These are phyloP conservation scores for Annulohypoxylon nitens DNA, from an alignment of 495 filamentous ascomycete genomes.

Conservation along the genomic window DNA sequence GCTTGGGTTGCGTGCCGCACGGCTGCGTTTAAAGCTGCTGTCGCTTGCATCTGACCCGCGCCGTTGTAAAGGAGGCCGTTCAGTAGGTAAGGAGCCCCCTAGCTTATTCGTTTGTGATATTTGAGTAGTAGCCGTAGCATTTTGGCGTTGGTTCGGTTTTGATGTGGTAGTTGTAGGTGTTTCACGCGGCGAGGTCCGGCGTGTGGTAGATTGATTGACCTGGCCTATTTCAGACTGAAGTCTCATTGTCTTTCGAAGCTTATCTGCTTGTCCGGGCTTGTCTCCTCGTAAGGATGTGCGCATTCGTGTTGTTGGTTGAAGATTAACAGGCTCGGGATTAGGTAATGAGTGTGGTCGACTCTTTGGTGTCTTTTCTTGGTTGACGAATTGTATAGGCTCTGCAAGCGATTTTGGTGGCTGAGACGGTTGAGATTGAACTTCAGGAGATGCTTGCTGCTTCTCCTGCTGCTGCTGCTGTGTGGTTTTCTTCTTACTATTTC, in stretches of 20 bases:
- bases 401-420: conserved; percentile 3
- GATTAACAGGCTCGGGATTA: conserved; percentile 33
- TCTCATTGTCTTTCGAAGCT: conserved; percentile 56
- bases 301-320: conserved; percentile 46
- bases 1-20: conserved; percentile 38
- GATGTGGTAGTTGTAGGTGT: conserved; percentile 29
- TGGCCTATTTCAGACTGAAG: conserved; percentile 28
- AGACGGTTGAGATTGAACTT: conserved; percentile 5
- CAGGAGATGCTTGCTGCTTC: conserved; percentile 18
- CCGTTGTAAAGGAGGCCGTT: conserved; percentile 47
- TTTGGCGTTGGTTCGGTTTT: conserved; percentile 17
- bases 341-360: conserved; percentile 59
- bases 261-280: conserved; percentile 37
- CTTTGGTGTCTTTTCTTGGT: conserved; percentile 55
- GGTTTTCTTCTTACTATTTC: conserved; percentile 39
- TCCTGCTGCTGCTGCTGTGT: conserved; percentile 32
- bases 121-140: conserved; percentile 14
- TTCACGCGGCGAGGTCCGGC: conserved; percentile 16
- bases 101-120: conserved; percentile 11
- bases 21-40: conserved; percentile 63
- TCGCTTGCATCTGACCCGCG: conserved; percentile 62
- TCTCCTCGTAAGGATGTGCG: conserved; percentile 56
- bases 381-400: conserved; percentile 4
- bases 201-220: conserved; percentile 40
- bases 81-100: conserved; percentile 32